phyloP scores from a whole-genome alignment of 352 stramenopile genomes.

The Plasmopara halstedii region DNA sequence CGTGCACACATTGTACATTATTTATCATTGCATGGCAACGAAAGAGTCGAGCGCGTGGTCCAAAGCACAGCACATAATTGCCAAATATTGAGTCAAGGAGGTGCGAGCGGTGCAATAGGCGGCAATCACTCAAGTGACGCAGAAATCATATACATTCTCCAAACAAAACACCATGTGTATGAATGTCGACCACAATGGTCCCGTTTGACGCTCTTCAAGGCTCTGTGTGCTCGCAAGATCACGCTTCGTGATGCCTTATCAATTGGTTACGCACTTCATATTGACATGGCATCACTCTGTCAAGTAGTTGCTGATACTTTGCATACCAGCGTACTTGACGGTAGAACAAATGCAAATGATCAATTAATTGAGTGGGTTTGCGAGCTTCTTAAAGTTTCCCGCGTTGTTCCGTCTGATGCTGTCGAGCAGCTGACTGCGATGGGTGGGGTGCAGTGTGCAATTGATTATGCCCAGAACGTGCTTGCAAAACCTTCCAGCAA shows the following conservation, averaged over 20 bases:
- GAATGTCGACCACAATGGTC: slow-evolving; percentile 83
- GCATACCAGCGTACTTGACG: slow-evolving; percentile 31
- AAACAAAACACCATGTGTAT: slow-evolving; percentile 79
- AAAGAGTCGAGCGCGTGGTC: slow-evolving; percentile 62
- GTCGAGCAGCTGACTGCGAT: slow-evolving; percentile 61
- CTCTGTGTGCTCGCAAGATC: slow-evolving; percentile 48
- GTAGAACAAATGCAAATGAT: slow-evolving; percentile 16
- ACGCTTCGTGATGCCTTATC: slow-evolving; percentile 61
- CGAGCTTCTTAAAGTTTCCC: slow-evolving; percentile 66
- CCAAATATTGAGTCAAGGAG: background rate
- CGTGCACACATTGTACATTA: slow-evolving; percentile 76
- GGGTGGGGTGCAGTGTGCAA: slow-evolving; percentile 39
- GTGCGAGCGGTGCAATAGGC: slow-evolving; percentile 5
- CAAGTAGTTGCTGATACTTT: slow-evolving; percentile 79
- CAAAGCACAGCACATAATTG: slow-evolving; percentile 42
- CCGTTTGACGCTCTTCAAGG: slow-evolving; percentile 68
- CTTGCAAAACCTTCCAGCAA: slow-evolving; percentile 30
- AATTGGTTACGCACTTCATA: slow-evolving; percentile 79
- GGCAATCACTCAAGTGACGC: slow-evolving; percentile 22
- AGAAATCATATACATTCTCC: slow-evolving; percentile 76
- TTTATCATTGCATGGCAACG: slow-evolving; percentile 61
- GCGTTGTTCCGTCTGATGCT: slow-evolving; percentile 54
- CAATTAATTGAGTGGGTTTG: slow-evolving; percentile 55
- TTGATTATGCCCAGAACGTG: slow-evolving; percentile 51
- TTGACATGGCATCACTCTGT: slow-evolving; percentile 83